Conservation (phyloP, 1,139 yeast genomes). For the Scheffersomyces stambukii region DNA sequence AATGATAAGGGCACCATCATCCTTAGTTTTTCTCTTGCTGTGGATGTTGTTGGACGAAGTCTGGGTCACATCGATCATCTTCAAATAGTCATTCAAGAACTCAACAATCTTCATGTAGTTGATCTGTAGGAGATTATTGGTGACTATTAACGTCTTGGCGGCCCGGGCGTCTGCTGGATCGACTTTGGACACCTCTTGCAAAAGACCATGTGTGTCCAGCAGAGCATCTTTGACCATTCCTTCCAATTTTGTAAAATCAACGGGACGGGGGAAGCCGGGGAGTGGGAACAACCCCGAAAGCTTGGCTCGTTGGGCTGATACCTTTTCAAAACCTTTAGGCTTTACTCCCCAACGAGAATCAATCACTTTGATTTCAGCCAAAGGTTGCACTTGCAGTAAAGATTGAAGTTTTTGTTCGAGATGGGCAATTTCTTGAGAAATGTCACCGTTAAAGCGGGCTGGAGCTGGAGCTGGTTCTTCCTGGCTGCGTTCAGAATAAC, state of each 20-base stretch:
- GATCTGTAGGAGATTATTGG: slow-evolving; percentile 39
- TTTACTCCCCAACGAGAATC: slow-evolving; percentile 70
- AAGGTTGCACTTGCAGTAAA: slow-evolving; percentile 18
- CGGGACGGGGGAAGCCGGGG: slow-evolving; percentile 64
- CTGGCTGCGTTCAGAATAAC: too few relatives aligned
- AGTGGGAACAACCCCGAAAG: slow-evolving; percentile 75
- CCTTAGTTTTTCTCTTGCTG: slow-evolving; percentile 29
- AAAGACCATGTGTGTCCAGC: slow-evolving; percentile 35
- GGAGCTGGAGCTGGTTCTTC: too few relatives aligned
- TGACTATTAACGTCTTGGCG: slow-evolving; percentile 47
- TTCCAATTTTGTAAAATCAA: slow-evolving; percentile 52
- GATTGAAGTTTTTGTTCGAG: slow-evolving; percentile 14
- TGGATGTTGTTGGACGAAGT: slow-evolving; percentile 28
- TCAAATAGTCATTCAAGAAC: slow-evolving; percentile 39
- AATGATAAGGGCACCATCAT: slow-evolving; percentile 39
- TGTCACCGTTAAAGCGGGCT: too few relatives aligned
- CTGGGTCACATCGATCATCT: slow-evolving; percentile 30
- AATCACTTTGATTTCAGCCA: slow-evolving; percentile 33
- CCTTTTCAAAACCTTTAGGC: slow-evolving; percentile 72
- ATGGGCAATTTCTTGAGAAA: slow-evolving; percentile 4
- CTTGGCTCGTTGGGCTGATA: slow-evolving; percentile 77
- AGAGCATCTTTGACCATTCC: slow-evolving; percentile 41
- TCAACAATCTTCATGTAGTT: slow-evolving; percentile 40
- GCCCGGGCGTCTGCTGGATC: slow-evolving; percentile 51
- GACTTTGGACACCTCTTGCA: slow-evolving; percentile 38